phyloP scores from a whole-genome alignment of 352 stramenopile genomes.

The Phytopythium kandeliae region DNA sequence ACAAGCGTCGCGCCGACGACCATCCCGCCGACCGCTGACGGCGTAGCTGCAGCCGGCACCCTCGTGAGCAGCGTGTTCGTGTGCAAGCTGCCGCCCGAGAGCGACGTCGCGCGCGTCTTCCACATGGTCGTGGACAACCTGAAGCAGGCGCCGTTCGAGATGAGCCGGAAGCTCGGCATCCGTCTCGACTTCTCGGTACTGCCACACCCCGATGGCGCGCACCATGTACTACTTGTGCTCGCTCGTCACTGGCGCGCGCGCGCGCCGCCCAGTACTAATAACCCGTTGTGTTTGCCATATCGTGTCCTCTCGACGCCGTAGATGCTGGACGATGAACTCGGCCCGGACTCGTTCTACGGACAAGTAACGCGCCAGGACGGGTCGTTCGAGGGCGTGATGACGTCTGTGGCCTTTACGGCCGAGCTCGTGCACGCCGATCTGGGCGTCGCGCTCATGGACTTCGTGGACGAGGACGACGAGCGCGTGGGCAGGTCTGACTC shows the following conservation, averaged over 20 bases:
- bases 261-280: too few species aligned
- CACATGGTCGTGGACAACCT: constrained; percentile 25
- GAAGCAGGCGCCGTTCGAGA: constrained; percentile 21
- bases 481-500: constrained; percentile 4
- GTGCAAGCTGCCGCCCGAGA: constrained; percentile 39
- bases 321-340: constrained; percentile 28
- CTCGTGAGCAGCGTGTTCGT: constrained; percentile 51
- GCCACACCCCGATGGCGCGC: constrained; percentile 9
- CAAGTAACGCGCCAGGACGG: constrained; percentile 32
- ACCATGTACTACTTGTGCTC: constrained; percentile 3
- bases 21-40: not conserved
- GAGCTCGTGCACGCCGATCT: constrained; percentile 33
- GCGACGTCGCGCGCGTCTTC: constrained; percentile 28
- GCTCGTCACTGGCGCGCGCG: too few species aligned
- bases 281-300: too few species aligned
- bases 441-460: constrained; percentile 34
- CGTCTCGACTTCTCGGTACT: constrained; percentile 31
- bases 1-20: constrained; percentile 25
- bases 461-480: constrained; percentile 40
- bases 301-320: too few species aligned
- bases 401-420: constrained; percentile 29
- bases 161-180: constrained; percentile 31
- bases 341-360: constrained; percentile 24
- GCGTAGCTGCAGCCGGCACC: constrained; percentile 12
- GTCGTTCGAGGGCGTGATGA: constrained; percentile 26